These are phyloP conservation scores for Thinopyrum elongatum DNA, from an alignment of 176 grass and related monocot genomes.

Conservation along the genomic window DNA sequence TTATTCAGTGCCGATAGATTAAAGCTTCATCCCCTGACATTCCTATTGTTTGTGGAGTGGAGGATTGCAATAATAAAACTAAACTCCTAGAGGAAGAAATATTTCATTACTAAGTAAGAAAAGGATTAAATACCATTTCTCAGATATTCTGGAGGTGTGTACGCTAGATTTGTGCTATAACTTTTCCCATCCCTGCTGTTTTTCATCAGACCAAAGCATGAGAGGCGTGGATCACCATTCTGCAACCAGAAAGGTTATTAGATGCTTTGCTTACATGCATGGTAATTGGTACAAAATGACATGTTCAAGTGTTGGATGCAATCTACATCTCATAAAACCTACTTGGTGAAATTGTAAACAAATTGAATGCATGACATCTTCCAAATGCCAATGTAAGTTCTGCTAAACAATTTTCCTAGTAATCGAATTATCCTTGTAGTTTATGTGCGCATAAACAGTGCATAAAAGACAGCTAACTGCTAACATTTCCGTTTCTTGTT, in stretches of 20 bases:
- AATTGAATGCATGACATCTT: neutral
- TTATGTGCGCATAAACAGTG: neutral
- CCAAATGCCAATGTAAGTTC: neutral
- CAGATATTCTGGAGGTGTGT: conserved; percentile 91
- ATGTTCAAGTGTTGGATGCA: neutral
- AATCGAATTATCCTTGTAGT: neutral
- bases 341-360: neutral
- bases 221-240: conserved; percentile 71
- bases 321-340: neutral
- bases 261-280: neutral
- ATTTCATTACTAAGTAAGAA: conserved; percentile 1
- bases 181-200: conserved; percentile 91
- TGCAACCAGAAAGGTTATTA: conserved; percentile 35
- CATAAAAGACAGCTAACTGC: neutral
- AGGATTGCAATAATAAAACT: neutral
- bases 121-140: conserved; percentile 65
- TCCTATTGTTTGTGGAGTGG: neutral
- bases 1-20: neutral
- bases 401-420: neutral
- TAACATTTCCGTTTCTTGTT: neutral
- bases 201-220: conserved; percentile 93
- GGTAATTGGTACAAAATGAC: neutral
- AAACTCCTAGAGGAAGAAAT: neutral
- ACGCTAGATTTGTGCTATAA: conserved; percentile 90
- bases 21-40: neutral